These are phyloP conservation scores for Penicillium sp. DNA, from an alignment of 2,329 filamentous ascomycete genomes.

Conservation along the genomic window DNA sequence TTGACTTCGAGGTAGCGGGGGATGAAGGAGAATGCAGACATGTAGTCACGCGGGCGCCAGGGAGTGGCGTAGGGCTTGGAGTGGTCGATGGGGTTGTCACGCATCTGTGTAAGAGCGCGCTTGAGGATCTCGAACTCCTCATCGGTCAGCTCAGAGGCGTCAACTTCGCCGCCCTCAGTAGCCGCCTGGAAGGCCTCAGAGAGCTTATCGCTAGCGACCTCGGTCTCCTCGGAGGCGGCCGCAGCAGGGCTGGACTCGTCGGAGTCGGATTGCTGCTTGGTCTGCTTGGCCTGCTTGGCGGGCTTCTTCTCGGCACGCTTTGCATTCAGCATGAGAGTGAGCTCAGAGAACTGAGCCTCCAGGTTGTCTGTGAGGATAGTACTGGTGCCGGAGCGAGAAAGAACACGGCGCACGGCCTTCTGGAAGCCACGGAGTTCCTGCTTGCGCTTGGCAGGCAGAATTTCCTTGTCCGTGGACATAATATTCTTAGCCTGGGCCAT, in stretches of 20 bases:
- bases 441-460: slow-evolving; percentile 72
- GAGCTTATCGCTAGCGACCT: slow-evolving; percentile 33
- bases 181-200: slow-evolving; percentile 40
- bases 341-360: slow-evolving; percentile 58
- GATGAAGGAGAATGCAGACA: slow-evolving; percentile 93
- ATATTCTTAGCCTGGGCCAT: slow-evolving; percentile 64
- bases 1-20: slow-evolving; percentile 96
- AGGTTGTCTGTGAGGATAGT: slow-evolving; percentile 53
- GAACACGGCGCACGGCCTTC: slow-evolving; percentile 64
- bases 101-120: slow-evolving; percentile 65
- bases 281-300: slow-evolving; percentile 26
- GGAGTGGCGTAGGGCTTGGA: slow-evolving; percentile 87
- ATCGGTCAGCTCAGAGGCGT: slow-evolving; percentile 53
- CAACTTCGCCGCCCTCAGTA: slow-evolving; percentile 35
- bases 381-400: slow-evolving; percentile 57
- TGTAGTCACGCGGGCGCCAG: slow-evolving; percentile 83
- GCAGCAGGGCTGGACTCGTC: slow-evolving; percentile 12
- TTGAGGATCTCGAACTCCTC: slow-evolving; percentile 52
- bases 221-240: slow-evolving; percentile 18
- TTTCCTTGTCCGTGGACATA: slow-evolving; percentile 56
- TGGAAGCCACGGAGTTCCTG: slow-evolving; percentile 75
- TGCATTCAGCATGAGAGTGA: slow-evolving; percentile 55
- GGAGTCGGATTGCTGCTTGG: slow-evolving; percentile 8
- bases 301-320: slow-evolving; percentile 35
- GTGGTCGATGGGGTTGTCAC: slow-evolving; percentile 75